Base-by-base conservation (phyloP, 257 asterid genomes). In the Fraxinus americana region DNA sequence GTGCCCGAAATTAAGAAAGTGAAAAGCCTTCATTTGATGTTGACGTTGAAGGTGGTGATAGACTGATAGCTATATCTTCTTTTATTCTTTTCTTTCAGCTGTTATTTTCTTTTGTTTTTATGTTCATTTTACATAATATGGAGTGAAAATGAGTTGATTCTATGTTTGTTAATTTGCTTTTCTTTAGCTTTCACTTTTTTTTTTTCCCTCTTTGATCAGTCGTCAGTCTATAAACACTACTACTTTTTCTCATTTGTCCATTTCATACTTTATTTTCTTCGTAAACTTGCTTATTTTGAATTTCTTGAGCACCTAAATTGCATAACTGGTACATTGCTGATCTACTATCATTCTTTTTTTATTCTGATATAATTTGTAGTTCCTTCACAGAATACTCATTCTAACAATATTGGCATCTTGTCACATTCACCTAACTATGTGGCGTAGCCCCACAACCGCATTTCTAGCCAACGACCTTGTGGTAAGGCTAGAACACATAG, bases 111-210 rank as follows among this genome's bases (percentile, higher is more conserved):
- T 63, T 63, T 25, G 2, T 0, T 8, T 65, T 72, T 38, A 8
- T 8, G 36, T 75, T 61, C 5, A 61, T 85, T 79, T 82, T 65
- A 83, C 81, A 73, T 71, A 83, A n/a, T 96, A 84, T 87, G 90
- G 93, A 90, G 96, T 87, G 94, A 87, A 87, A 88, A 83, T 86
- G 92, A 87, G 92, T 88, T 90, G 81, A 88, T 91, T 87, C 97
- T 80, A 84, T 86, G 93, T 87, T 76, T 82, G 80, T 73, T 79
- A 68, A 66, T 83, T 83, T 77, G 43, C 75, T 48, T 82, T 74
- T 63, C 73, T 41, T 82, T 81, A 63, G 79, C 86, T 82, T 71
- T 80, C 75, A 63, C 86, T 80, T 84, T 84, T 82, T n/a, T 54
- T 35, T 71, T 3, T n/a, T n/a, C n/a, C 7, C 66, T 19, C 66